Conservation (phyloP, 306 rosid species). For the Potentilla sterilis region DNA sequence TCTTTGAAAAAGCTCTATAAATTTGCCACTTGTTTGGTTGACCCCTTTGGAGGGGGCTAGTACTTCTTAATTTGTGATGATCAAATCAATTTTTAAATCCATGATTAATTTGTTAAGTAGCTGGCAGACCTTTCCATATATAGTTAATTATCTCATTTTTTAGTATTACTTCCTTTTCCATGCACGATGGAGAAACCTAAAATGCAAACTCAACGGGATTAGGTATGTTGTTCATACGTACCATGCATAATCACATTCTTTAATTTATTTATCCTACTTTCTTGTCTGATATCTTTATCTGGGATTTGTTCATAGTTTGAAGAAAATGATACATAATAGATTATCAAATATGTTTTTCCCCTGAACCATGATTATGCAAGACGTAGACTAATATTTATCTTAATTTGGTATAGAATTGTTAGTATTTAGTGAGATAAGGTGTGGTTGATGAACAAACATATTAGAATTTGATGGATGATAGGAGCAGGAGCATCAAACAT, state of each 20-base stretch:
- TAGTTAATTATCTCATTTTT: not conserved
- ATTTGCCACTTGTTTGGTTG: constrained; percentile 22
- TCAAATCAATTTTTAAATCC: not conserved
- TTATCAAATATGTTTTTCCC: not conserved
- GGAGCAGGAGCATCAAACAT: constrained; percentile 24
- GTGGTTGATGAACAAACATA: constrained; percentile 61
- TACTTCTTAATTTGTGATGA: constrained; percentile 2
- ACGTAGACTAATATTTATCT: not conserved
- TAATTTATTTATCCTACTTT: not conserved
- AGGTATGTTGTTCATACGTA: constrained; percentile 1
- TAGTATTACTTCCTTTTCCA: not conserved
- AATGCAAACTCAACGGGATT: constrained; percentile 1
- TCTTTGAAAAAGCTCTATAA: not conserved
- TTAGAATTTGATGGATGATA: not conserved
- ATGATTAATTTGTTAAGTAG: not conserved
- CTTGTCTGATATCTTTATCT: not conserved
- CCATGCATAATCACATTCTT: constrained; percentile 1
- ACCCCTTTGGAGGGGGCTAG: constrained; percentile 5
- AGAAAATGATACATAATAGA: not conserved
- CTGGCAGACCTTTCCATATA: not conserved
- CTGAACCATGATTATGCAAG: constrained; percentile 1
- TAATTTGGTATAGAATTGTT: not conserved
- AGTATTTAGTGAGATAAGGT: constrained; percentile 13
- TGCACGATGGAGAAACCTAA: constrained; percentile 7
- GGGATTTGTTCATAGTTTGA: not conserved